Conservation (phyloP, 1,284 basidiomycete genomes). For the Cutaneotrichosporon cyanovorans region DNA sequence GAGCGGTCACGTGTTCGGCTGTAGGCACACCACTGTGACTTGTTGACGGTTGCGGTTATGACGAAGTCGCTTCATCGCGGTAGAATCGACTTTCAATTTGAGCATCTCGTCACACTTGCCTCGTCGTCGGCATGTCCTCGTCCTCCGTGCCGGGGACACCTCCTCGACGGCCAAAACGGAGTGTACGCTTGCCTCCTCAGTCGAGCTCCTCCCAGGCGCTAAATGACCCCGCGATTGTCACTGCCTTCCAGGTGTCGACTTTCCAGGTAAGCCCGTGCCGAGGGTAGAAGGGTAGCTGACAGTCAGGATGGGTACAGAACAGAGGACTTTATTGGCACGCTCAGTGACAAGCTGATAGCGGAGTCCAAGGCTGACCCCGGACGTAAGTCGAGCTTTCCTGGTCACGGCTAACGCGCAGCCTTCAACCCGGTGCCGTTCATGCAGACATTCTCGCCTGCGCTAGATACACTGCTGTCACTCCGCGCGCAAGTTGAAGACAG, state of each 20-base stretch:
- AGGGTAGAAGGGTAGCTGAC: neutral
- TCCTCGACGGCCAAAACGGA: slow-evolving; percentile 7
- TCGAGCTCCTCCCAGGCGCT: neutral
- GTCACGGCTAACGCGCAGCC: slow-evolving; percentile 50
- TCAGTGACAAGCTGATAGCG: slow-evolving; percentile 77
- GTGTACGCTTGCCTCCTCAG: neutral
- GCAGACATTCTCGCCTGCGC: slow-evolving; percentile 77
- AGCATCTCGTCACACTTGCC: too few relatives aligned
- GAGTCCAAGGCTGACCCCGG: slow-evolving; percentile 73
- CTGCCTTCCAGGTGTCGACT: slow-evolving; percentile 57
- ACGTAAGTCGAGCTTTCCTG: slow-evolving; percentile 54
- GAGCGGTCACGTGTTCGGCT: too few relatives aligned
- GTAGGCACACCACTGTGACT: neutral
- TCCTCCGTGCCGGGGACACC: slow-evolving; percentile 3
- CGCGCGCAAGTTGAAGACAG: slow-evolving; percentile 79
- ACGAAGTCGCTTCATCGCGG: neutral
- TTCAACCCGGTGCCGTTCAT: slow-evolving; percentile 94
- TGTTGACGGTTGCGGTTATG: neutral
- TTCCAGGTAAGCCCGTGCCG: slow-evolving; percentile 53
- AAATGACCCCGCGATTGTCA: slow-evolving; percentile 54
- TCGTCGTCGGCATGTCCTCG: slow-evolving; percentile 1
- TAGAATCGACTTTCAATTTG: too few relatives aligned
- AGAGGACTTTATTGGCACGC: slow-evolving; percentile 75
- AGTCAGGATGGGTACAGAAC: slow-evolving; percentile 78
- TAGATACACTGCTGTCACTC: slow-evolving; percentile 76